phyloP scores from a whole-genome alignment of 2,329 filamentous ascomycete genomes.

The Fusarium pilosicola region DNA sequence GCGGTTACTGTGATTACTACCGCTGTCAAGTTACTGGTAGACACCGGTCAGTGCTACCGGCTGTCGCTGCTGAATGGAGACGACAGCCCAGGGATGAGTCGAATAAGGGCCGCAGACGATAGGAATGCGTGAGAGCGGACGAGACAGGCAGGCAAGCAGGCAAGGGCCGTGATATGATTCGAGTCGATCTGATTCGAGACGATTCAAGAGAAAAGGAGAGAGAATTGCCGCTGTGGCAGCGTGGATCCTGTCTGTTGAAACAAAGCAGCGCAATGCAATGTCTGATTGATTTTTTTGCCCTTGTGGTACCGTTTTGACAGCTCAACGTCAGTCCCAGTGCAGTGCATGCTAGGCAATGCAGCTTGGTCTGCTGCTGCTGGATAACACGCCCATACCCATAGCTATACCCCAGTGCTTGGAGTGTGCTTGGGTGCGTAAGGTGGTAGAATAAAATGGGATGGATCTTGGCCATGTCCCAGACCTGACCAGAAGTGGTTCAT shows the following conservation, averaged over 20 bases:
- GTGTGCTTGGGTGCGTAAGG: constrained; percentile 28
- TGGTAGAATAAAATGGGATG: constrained; percentile 42
- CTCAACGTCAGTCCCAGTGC: constrained; percentile 18
- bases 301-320: constrained; percentile 22
- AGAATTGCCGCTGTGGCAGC: constrained; percentile 33
- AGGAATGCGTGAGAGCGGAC: constrained; percentile 15
- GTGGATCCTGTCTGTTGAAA: constrained; percentile 34
- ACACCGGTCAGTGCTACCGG: background rate
- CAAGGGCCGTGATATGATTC: constrained; percentile 28
- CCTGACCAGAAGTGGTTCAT: constrained; percentile 46
- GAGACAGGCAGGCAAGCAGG: constrained; percentile 9
- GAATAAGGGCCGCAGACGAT: constrained; percentile 19
- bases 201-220: constrained; percentile 14
- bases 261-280: constrained; percentile 15
- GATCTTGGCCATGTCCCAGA: constrained; percentile 43
- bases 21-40: background rate
- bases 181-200: constrained; percentile 18
- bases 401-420: constrained; percentile 7
- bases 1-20: background rate
- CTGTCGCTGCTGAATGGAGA: constrained; percentile 21
- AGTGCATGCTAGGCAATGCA: background rate
- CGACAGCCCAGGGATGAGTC: constrained; percentile 1
- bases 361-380: background rate
- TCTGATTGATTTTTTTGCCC: background rate
- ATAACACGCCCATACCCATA: constrained; percentile 13